Evolutionary conservation across 164 flowering plant species (phyloP).

Genomic region (Kingdonia uniflora): DNA sequence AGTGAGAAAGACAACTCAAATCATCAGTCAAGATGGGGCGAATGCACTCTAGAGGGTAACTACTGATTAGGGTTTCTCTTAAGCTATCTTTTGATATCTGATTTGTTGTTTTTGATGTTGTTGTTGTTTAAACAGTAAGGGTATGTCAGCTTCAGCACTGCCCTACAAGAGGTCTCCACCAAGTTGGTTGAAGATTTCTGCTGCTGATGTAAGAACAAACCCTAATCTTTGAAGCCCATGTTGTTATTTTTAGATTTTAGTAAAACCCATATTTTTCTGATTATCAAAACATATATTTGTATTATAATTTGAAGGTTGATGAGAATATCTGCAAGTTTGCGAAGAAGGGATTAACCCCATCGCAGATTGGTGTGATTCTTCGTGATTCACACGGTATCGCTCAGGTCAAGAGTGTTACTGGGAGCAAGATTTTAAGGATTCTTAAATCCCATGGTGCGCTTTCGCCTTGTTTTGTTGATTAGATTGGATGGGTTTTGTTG

Average conservation of each 20-base stretch:
- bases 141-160: constrained; percentile 71
- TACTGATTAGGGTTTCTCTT: neutral
- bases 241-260: neutral
- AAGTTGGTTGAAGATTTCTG: constrained; percentile 40
- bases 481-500: neutral
- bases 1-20: neutral
- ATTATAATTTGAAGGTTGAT: constrained; percentile 43
- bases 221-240: neutral
- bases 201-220: constrained; percentile 17
- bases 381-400: constrained; percentile 95
- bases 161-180: constrained; percentile 83
- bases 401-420: constrained; percentile 80
- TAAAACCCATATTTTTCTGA: neutral
- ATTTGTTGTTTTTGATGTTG: constrained; percentile 3
- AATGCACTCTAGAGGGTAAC: constrained; percentile 15
- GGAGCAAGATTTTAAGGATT: constrained; percentile 81
- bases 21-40: constrained; percentile 9
- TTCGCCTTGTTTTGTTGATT: neutral
- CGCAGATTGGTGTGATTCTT: constrained; percentile 90
- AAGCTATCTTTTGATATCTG: neutral
- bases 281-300: no score
- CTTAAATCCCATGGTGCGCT: constrained; percentile 76
- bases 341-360: constrained; percentile 85
- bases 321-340: constrained; percentile 90
- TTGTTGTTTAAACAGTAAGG: constrained; percentile 43